Base-by-base conservation (phyloP, 2,329 filamentous ascomycete genomes). In the Phaeosphaeriaceae sp. region DNA sequence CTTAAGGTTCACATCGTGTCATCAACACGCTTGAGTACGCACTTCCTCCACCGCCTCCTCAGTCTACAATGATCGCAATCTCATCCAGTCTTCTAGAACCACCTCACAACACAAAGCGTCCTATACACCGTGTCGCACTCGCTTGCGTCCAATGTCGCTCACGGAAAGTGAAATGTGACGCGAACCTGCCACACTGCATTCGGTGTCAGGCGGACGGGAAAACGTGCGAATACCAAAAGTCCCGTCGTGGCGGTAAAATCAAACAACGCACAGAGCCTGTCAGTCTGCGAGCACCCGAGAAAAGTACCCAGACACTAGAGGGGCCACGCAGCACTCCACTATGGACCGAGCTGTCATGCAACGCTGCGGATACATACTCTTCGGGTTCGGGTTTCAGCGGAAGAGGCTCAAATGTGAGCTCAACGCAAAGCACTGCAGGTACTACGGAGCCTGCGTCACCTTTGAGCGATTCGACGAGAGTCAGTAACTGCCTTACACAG, bases 131-230 rank as follows among this genome's bases (percentile, higher is more conserved):
- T 8, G 67, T 66, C 30, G 56, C 63, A 24, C 58, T 70, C 5
- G 66, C 65, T 26, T 70, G 67, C 52, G 59, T 68, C 11, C 65
- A 65, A 58, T 70, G 67, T 53, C 59, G 66, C 9, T 57, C 56
- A 19, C 57, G 64, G 9, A 67, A 67, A 54, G 62, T 69, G 10
- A 59, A 51, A 21, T 69, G 67, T 35, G 64, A 68, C 54, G 59
- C 62, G 5, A 58, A 54, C 32, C 49, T 55, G 21, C 65, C 65
- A 3, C 23, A 35, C 19, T 67, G 65, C 51, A 58, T 49, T 17
- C 57, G 64, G 10, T 66, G 66, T 48, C 32, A 51, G 15, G 60
- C 50, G 5, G 59, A 67, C 30, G 62, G 54, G 24, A 66, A 64
- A 46, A 30, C 56, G 23, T 70, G 67, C 56, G 63, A 65, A 50